Base-by-base conservation (phyloP, 257 asterid genomes). In the Gentiana dahurica region DNA sequence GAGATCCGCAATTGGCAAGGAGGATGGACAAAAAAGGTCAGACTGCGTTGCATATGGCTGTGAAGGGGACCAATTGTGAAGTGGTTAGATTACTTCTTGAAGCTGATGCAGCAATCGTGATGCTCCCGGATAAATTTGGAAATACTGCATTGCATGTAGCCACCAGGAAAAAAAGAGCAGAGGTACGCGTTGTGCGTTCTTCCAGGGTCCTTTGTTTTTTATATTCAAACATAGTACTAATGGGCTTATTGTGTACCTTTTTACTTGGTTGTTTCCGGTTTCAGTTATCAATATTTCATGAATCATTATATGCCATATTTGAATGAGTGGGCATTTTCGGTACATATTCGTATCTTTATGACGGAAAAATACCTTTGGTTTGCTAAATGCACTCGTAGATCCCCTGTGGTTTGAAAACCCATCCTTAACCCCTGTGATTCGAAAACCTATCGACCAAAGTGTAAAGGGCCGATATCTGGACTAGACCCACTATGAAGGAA, bases 1-100 rank as follows among this genome's bases (percentile, higher is more conserved):
- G 46, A 59, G 86, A 79, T 65, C 63, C 76, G 8, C 86, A 79
- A 53, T 49, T 79, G 60, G 82, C 82, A 41, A 68, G 82, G 49
- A 66, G 82, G 61, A 79, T 76, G 1, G 86, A 79, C 63, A 79
- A 73, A 74, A 79, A 79, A 62, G 80, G 82, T 41, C 86, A 79
- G 70, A 79, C 86, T 44, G 82, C 86, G 33, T 36, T 79, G 65
- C 86, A 79, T 48, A 79, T 79, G 82, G 86, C 81, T 34, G 86
- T 73, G 43, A 79, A 79, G 64, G 86, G 86, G 49, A 69, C 74
- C n/a, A 72, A 57, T 52, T 59, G 72, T 72, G 83, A 68, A 47
- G 84, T 74, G 54, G 84, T 80, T 52, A 65, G 49, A 55, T 65
- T 70, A 55, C 70, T 79, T 49, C 77, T 79, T 9, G 77, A 66